These are phyloP conservation scores for Pseudogymnoascus sp. DNA, from an alignment of 2,329 filamentous ascomycete genomes.

Conservation along the genomic window DNA sequence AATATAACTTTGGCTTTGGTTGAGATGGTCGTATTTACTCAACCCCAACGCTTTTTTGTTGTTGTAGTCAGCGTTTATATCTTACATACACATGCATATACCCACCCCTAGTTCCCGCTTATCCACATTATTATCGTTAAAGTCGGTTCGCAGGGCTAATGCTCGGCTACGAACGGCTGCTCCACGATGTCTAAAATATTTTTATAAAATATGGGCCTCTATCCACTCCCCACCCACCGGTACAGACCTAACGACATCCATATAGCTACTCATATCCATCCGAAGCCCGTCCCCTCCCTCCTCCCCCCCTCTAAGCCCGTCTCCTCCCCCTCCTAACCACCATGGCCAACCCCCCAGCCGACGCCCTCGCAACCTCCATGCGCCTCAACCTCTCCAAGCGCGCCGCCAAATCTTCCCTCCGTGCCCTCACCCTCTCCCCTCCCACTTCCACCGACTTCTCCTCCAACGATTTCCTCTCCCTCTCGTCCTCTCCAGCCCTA, in stretches of 20 bases:
- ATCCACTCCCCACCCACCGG: neutral
- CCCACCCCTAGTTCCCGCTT: neutral
- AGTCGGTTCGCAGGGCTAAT: slow-evolving; percentile 2
- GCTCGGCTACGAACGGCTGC: slow-evolving; percentile 2
- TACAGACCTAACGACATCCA: neutral
- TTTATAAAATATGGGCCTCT: neutral
- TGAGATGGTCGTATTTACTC: neutral
- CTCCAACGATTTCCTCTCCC: slow-evolving; percentile 73
- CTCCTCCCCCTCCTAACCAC: neutral
- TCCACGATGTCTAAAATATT: slow-evolving; percentile 1
- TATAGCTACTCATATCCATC: slow-evolving; percentile 6
- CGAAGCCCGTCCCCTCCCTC: neutral
- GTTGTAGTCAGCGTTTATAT: neutral
- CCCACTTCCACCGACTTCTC: slow-evolving; percentile 66
- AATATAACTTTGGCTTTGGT: neutral
- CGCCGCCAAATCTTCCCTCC: slow-evolving; percentile 25
- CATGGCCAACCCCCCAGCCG: slow-evolving; percentile 21
- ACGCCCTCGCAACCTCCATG: slow-evolving; percentile 15
- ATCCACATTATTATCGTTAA: neutral
- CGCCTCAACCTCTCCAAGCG: slow-evolving; percentile 5
- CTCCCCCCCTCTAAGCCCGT: neutral
- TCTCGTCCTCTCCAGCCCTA: slow-evolving; percentile 42
- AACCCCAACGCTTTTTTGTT: slow-evolving; percentile 7
- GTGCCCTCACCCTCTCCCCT: slow-evolving; percentile 48
- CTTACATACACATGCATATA: neutral